Percentiles rank a stretch among this genome's conserved stretches.
These are phyloP conservation scores for Murraya koenigii DNA, from an alignment of 345 rosid species.

Conservation along the genomic window DNA sequence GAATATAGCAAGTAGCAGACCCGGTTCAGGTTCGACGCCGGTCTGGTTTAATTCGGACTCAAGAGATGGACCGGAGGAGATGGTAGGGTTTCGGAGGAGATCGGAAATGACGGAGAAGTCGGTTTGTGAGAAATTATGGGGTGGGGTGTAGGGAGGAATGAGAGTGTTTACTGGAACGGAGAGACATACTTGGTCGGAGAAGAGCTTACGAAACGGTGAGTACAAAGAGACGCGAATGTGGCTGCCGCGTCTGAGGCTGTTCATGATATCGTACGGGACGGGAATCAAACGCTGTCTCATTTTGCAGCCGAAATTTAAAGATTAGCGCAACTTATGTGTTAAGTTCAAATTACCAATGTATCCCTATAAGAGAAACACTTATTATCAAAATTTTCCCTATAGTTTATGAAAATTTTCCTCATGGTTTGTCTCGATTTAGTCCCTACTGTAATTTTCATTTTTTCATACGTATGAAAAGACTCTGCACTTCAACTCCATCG, in stretches of 20 bases:
- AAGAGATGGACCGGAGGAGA: conserved; percentile 43
- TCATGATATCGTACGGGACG: background rate
- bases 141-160: conserved; percentile 17
- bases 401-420: no score
- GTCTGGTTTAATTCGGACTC: conserved; percentile 51
- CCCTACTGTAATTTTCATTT: no score
- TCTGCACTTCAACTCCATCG: no score
- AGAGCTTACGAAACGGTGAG: conserved; percentile 16
- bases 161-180: conserved; percentile 33
- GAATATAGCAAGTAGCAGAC: conserved; percentile 48
- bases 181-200: conserved; percentile 33
- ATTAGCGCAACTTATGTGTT: no score
- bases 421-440: no score
- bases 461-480: no score
- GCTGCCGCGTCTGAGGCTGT: conserved; percentile 11
- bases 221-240: background rate
- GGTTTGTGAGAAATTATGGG: conserved; percentile 27
- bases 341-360: no score
- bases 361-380: no score
- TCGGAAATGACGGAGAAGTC: conserved; percentile 48
- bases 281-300: no score
- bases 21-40: conserved; percentile 47
- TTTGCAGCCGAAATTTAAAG: no score
- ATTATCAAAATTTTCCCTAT: no score
- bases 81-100: conserved; percentile 44